phyloP scores from a whole-genome alignment of 139 green algal genomes.

The Coelastrella sp. region DNA sequence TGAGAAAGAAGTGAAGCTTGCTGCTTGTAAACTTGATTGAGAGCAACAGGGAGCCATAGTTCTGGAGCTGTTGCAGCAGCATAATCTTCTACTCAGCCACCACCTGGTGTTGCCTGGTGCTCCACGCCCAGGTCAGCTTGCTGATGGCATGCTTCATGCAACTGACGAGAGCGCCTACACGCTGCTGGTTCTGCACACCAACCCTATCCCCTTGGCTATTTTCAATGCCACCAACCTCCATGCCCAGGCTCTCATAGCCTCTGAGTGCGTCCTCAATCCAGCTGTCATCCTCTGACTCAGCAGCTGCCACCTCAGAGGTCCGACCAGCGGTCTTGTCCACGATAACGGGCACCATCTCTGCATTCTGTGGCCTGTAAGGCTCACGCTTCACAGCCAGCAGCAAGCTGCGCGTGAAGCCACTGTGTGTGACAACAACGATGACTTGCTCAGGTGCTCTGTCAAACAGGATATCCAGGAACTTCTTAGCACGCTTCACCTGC shows the following conservation, averaged over 20 bases:
- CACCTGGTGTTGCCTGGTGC: background rate
- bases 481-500: conserved; percentile 63
- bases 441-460: conserved; percentile 58
- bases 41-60: no score
- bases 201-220: background rate
- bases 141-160: background rate
- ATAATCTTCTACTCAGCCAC: background rate
- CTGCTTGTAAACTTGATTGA: no score
- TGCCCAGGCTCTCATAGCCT: background rate
- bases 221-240: background rate
- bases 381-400: conserved; percentile 67
- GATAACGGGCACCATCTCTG: conserved; percentile 50
- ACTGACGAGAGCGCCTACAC: background rate
- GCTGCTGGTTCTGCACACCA: background rate
- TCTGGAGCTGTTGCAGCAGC: background rate
- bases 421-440: conserved; percentile 71
- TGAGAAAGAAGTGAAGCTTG: no score
- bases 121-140: background rate
- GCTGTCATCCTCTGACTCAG: conserved; percentile 6
- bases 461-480: conserved; percentile 71
- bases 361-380: conserved; percentile 49
- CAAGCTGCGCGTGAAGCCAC: conserved; percentile 68
- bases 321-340: conserved; percentile 18
- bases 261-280: conserved; percentile 18
- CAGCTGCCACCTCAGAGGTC: background rate